phyloP scores from a whole-genome alignment of 306 rosid species.

The Acacia confusa region DNA sequence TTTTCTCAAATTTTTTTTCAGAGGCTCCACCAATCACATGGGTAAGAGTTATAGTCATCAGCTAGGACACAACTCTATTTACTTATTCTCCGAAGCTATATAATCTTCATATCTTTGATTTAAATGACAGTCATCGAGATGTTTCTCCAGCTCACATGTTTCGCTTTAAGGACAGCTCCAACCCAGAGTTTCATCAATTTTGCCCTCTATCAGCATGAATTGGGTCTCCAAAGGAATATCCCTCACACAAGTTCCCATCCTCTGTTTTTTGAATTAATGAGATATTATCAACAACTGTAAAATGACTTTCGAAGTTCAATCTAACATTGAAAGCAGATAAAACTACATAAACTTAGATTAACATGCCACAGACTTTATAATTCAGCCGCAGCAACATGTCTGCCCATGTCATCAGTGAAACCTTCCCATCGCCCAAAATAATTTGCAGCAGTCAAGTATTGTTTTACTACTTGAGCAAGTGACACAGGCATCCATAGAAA shows the following conservation, averaged over 20 bases:
- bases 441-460: not conserved
- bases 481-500: not conserved
- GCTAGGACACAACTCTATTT: not conserved
- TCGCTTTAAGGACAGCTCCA: conserved; percentile 53
- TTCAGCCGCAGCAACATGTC: not conserved
- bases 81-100: conserved; percentile 49
- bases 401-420: not conserved
- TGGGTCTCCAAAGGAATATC: conserved; percentile 96
- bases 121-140: conserved; percentile 43
- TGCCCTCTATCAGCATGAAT: conserved; percentile 85
- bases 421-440: not conserved
- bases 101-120: conserved; percentile 57
- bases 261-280: conserved; percentile 39
- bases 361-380: not conserved
- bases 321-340: not conserved
- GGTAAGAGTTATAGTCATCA: too few relatives aligned
- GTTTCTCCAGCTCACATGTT: conserved; percentile 51
- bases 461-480: not conserved
- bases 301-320: not conserved
- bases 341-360: not conserved
- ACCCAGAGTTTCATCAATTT: conserved; percentile 36
- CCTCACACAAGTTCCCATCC: conserved; percentile 83
- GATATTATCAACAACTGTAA: not conserved
- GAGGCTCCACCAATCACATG: too few relatives aligned
- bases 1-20: too few relatives aligned